Base-by-base conservation (phyloP, 2,329 filamentous ascomycete genomes). In the Stagonosporopsis cucurbitacearum region DNA sequence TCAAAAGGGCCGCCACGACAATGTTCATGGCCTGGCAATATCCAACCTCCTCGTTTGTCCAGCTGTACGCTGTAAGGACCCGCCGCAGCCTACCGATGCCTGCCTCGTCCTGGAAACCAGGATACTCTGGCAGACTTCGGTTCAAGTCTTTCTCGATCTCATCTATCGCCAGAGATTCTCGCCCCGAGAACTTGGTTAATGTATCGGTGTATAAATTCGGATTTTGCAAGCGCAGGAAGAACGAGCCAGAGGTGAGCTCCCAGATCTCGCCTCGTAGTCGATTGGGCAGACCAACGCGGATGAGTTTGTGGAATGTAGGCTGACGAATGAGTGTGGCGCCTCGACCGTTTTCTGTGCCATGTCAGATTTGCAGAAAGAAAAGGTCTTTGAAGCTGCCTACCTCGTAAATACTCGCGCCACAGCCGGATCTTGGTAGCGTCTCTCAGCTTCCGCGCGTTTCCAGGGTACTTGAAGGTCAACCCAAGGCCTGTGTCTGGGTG, bases 1-100 rank as follows among this genome's bases (percentile, higher is more conserved):
- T 99, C 66, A 99, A 84, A 54, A 99, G 80, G n/a, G 95, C 95
- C 17, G 95, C 95, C 50, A 97, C 94, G 30, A 99, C 95, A 66
- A 99, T 99, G 76, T 99, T 99, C 95, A 99, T 99, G 59, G 95
- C 95, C 78, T 99, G 95, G 75, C 95, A 99, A 77, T 99, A 99
- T 64, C 95, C 95, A 51, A 99, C 93, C 63, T 97, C 92, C 49
- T 91, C 85, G 69, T 99, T 95, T 44, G 89, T 91, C 95, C 95
- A 99, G 78, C 93, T 97, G 79, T 99, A 99, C 4, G 95, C 95
- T 1, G 94, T 98, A 51, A 99, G 82, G 33, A 99, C 95, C 54
- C 94, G 86, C 57, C 95, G 88, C 59, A 99, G 81, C 19, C 95
- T 86, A 40, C 88, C 91, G 63, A 99, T 99, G 15, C 95, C 95